Conservation (phyloP, 108 stramenopile species). For the Thalassiosira profunda region DNA sequence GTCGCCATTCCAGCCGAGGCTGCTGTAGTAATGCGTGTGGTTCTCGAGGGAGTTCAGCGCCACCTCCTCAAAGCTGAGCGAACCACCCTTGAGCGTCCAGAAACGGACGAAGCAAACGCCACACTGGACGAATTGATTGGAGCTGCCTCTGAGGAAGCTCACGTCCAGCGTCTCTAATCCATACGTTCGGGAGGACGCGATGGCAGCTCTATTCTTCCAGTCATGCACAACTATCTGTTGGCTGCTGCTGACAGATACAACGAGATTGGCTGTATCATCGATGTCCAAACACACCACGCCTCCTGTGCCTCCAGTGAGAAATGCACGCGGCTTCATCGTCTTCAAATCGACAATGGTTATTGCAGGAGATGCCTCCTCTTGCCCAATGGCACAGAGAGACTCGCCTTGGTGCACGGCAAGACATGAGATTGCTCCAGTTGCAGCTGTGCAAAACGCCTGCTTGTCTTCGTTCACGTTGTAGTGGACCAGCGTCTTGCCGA, state of each 20-base stretch:
- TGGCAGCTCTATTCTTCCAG: constrained; percentile 44
- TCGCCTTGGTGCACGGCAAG: constrained; percentile 56
- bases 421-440: constrained; percentile 55
- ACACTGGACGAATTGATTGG: constrained; percentile 29
- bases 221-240: constrained; percentile 58
- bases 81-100: constrained; percentile 24
- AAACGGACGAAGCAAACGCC: constrained; percentile 37
- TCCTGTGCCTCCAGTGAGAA: constrained; percentile 43
- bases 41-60: background rate
- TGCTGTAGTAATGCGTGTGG: background rate
- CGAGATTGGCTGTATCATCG: constrained; percentile 42
- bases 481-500: constrained; percentile 25
- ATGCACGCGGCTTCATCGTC: constrained; percentile 44
- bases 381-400: constrained; percentile 61
- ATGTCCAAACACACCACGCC: constrained; percentile 57
- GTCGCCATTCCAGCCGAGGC: background rate
- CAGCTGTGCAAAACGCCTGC: constrained; percentile 61
- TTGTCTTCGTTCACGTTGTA: constrained; percentile 14
- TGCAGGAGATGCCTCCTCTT: constrained; percentile 30
- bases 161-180: background rate
- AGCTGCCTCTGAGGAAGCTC: background rate
- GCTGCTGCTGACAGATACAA: constrained; percentile 57
- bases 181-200: constrained; percentile 18
- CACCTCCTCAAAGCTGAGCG: constrained; percentile 8
- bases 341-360: constrained; percentile 50